Percentiles rank a stretch among this genome's conserved stretches.
Conservation (phyloP, 768 basidiomycete species). For the Rhodocollybia butyracea region DNA sequence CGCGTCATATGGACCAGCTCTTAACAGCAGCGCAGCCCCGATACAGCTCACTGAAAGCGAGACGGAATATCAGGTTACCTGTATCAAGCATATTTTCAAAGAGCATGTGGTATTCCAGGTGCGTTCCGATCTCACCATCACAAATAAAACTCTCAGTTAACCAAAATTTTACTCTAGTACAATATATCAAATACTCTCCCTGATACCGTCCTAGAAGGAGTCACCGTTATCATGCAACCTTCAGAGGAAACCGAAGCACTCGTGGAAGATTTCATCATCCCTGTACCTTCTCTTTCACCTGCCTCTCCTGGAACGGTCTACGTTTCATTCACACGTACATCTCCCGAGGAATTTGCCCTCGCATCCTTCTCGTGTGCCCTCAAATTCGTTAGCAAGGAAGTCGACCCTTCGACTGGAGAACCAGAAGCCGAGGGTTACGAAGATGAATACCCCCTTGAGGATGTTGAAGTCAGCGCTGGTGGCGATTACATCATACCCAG, state of each 20-base stretch:
- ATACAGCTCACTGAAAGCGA: slow-evolving; percentile 91
- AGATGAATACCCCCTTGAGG: slow-evolving; percentile 97
- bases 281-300: slow-evolving; percentile 64
- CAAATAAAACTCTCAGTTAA: not conserved
- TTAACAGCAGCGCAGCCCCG: slow-evolving; percentile 81
- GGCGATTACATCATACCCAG: slow-evolving; percentile 96
- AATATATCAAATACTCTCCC: slow-evolving; percentile 96
- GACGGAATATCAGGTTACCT: slow-evolving; percentile 96
- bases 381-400: slow-evolving; percentile 95
- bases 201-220: slow-evolving; percentile 92
- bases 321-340: slow-evolving; percentile 87
- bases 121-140: slow-evolving; percentile 17
- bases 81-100: slow-evolving; percentile 95
- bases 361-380: slow-evolving; percentile 89
- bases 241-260: slow-evolving; percentile 69
- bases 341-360: slow-evolving; percentile 71
- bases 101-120: slow-evolving; percentile 98
- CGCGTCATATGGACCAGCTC: slow-evolving; percentile 75
- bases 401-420: slow-evolving; percentile 91
- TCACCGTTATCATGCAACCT: slow-evolving; percentile 90
- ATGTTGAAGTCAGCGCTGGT: slow-evolving; percentile 88
- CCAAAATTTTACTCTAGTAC: slow-evolving; percentile 52
- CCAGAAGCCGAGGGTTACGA: slow-evolving; percentile 99
- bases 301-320: slow-evolving; percentile 85
- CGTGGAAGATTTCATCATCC: slow-evolving; percentile 94